phyloP scores from a whole-genome alignment of 169 alveolate genomes.

The Eimeria sp. region DNA sequence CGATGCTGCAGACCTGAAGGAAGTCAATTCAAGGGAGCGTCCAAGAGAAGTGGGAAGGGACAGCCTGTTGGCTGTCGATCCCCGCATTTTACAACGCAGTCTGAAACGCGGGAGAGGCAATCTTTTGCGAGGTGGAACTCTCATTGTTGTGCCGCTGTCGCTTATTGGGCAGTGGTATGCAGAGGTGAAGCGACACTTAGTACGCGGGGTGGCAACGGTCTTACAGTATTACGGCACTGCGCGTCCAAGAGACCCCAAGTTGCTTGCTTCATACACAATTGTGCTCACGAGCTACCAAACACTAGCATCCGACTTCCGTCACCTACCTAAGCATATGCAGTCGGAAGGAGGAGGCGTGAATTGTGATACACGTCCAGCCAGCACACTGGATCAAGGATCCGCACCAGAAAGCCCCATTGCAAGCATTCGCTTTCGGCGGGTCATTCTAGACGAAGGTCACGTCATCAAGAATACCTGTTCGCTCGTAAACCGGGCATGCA shows the following conservation, averaged over 20 bases:
- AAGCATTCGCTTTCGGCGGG: slow-evolving; percentile 91
- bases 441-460: slow-evolving; percentile 96
- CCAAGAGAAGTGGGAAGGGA: background rate
- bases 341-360: background rate
- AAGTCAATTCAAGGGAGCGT: background rate
- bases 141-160: slow-evolving; percentile 91
- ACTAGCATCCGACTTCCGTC: slow-evolving; percentile 88
- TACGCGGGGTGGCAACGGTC: slow-evolving; percentile 84
- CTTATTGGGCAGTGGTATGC: slow-evolving; percentile 90
- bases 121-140: slow-evolving; percentile 88
- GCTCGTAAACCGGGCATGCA: slow-evolving; percentile 89
- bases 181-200: slow-evolving; percentile 88
- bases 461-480: slow-evolving; percentile 92
- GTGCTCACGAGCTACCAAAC: slow-evolving; percentile 93
- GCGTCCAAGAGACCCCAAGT: slow-evolving; percentile 81
- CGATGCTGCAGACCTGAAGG: slow-evolving; percentile 3
- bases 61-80: slow-evolving; percentile 42
- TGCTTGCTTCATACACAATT: slow-evolving; percentile 87
- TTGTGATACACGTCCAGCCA: background rate
- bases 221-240: slow-evolving; percentile 86
- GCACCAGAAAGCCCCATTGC: slow-evolving; percentile 85
- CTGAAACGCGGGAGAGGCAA: slow-evolving; percentile 51
- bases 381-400: slow-evolving; percentile 39
- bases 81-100: slow-evolving; percentile 26
- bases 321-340: slow-evolving; percentile 29